Evolutionary conservation across 78 protist genomes (phyloP), one percentile per base, ranked within the genome.

Genomic region (Dictyostelium firmibasis): DNA sequence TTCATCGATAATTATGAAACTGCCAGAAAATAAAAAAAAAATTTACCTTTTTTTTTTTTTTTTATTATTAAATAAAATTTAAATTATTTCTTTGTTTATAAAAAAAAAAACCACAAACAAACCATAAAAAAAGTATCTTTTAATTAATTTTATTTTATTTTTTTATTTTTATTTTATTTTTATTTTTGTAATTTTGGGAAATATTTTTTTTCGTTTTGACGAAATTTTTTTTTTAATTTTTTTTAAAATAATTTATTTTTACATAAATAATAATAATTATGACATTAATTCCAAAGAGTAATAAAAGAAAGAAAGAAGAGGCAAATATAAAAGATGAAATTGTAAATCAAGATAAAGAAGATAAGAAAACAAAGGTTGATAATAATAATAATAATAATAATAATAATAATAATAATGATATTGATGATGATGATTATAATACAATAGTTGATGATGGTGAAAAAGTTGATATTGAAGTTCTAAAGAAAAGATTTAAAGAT

Each of bases 1-100:
- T 97, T 98, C 62, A 81, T 88, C 14, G 97, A 60, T 31, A 96
- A 98, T 86, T 98, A 97, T 83, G 99, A 91, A 16, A 76, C 91
- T 16, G 91, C 96, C 35, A 81, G 99, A 44, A 98, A 97, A 72
- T 92, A 86, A 57, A 81, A 9, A n/a, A 14, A 74, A 18, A n/a
- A n/a, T n/a, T n/a, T n/a, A n/a, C n/a, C n/a, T 38, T 38, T 38
- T 38, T 38, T 38, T 4, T 38, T 38, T 38, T 38, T 53, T 16
- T 16, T 53, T 53, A 53, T 53, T 53, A 2, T 7, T 53, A 53
- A 53, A 53, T 7, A 53, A 16, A 16, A 7, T 16, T 53, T 53
- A 16, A 16, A 53, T 16, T 7, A 16, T 53, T n/a, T n/a, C n/a
- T n/a, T n/a, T n/a, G 5, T 16, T 53, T 38, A 38, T 38, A 38